Base-by-base conservation (phyloP, 768 basidiomycete species). In the Rhodotorula diobovata region DNA sequence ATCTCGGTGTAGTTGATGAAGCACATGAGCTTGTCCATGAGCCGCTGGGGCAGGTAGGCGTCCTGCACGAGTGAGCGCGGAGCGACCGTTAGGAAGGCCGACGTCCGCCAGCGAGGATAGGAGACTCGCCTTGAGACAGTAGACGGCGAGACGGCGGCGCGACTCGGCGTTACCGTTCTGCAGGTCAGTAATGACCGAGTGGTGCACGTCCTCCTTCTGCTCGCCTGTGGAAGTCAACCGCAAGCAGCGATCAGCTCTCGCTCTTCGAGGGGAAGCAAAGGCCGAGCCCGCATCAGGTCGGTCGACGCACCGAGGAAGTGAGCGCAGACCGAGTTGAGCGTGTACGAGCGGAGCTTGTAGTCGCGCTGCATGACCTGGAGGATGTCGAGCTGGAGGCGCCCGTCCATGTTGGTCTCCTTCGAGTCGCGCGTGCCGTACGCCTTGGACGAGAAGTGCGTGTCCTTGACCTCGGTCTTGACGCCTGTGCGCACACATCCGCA, bases 291-390 rank as follows among this genome's bases (percentile, higher is more conserved):
- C n/a, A n/a, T n/a, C n/a, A n/a, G n/a, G n/a, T n/a, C n/a, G n/a
- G n/a, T n/a, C 25, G 48, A 50, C 77, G 34, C 30, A 76, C 77
- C 94, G 8, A 99, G 84, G 80, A 99, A 99, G 76, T 95, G 91
- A 3, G 96, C 90, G 78, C 96, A 99, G 66, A 99, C 96, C 10
- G 96, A 90, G 80, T 99, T 99, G 76, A 99, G 88, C 7, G 95
- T 92, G 80, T 99, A 99, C 77, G 91, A 93, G 16, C 96, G 89
- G 11, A 99, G 83, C 79, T 98, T 99, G 83, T 97, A 90, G 80
- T 99, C 96, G 74, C 96, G 87, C 78, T 98, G 95, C 93, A 99
- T 98, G 79, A 91, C 93, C 76, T 97, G 93, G 46, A 99, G 85
- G 25, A 99, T 82, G 83, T 99, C 96, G 61, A 99, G 87, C 80